Percentiles rank a stretch among this genome's conserved stretches.
These are phyloP conservation scores for Eruca vesicaria DNA, from an alignment of 441 rosid species.

Conservation along the genomic window DNA sequence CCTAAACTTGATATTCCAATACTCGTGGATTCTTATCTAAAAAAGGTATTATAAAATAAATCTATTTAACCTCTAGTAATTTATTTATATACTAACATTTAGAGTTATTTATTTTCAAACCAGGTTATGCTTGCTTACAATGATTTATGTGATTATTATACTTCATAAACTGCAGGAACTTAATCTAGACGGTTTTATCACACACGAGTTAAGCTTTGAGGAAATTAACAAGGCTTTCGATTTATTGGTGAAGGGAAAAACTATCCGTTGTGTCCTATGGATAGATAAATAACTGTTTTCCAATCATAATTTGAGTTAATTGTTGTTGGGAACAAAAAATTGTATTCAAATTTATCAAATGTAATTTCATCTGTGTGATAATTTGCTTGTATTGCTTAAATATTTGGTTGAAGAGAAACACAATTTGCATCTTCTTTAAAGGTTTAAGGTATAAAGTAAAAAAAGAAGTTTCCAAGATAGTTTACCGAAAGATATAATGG, in stretches of 20 bases:
- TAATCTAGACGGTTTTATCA: slow-evolving; percentile 42
- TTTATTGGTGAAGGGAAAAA: slow-evolving; percentile 37
- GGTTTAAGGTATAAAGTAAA: background rate
- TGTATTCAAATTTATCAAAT: background rate
- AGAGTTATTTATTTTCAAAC: background rate
- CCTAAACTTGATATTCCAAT: slow-evolving; percentile 48
- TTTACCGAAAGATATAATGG: too few species aligned
- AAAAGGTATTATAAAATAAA: slow-evolving; percentile 32
- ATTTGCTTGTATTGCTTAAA: background rate
- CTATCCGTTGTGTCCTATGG: slow-evolving; percentile 54
- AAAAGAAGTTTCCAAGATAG: too few species aligned
- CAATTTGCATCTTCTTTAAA: background rate
- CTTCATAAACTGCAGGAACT: slow-evolving; percentile 38
- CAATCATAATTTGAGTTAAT: background rate
- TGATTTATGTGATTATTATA: background rate
- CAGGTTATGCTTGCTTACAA: background rate
- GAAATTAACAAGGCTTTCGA: slow-evolving; percentile 58
- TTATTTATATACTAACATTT: background rate
- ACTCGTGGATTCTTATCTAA: slow-evolving; percentile 36
- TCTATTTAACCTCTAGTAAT: background rate
- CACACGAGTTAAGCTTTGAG: slow-evolving; percentile 45
- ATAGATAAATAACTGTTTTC: slow-evolving; percentile 32
- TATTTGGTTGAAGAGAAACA: background rate
- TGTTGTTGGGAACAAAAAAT: background rate
- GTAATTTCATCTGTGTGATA: background rate